phyloP scores from a whole-genome alignment of 306 rosid species.

The Quercus dentata region DNA sequence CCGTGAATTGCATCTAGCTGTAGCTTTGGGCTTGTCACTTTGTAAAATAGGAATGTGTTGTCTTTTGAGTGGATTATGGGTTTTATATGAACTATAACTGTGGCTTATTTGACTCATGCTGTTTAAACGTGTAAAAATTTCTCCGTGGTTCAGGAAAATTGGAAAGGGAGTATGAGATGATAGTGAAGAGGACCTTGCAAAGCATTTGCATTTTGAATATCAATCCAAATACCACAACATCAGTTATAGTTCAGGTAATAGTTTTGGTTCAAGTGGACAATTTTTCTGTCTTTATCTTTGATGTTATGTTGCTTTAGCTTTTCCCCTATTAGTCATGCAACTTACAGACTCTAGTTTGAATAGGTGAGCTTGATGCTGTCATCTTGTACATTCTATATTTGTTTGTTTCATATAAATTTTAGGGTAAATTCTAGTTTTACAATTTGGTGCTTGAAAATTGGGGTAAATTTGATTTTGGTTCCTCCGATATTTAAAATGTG shows the following conservation, averaged over 20 bases:
- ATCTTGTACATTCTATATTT: not conserved
- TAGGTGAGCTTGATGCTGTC: not conserved
- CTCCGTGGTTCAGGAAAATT: constrained; percentile 45
- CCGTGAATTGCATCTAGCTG: not conserved
- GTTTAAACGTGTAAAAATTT: not conserved
- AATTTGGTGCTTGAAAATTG: not conserved
- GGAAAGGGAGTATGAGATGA: constrained; percentile 86
- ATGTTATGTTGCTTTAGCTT: not conserved
- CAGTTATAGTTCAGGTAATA: constrained; percentile 66
- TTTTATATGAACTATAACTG: not conserved
- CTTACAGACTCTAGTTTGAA: not conserved
- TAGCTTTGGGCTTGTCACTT: not conserved
- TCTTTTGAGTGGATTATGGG: not conserved
- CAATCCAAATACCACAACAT: constrained; percentile 78
- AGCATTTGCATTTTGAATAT: constrained; percentile 67
- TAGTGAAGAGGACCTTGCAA: constrained; percentile 71
- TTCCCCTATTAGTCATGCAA: not conserved
- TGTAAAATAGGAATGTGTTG: not conserved
- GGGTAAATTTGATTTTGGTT: not conserved
- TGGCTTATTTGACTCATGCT: not conserved
- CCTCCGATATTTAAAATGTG: too few species aligned
- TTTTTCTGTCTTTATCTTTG: not conserved
- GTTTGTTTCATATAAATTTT: not conserved
- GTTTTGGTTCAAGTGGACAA: not conserved
- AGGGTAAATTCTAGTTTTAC: not conserved